Evolutionary conservation across 2,329 filamentous ascomycete genomes (phyloP), one percentile per base, ranked within the genome.

Genomic region (Neophaeococcomyces mojaviensis): DNA sequence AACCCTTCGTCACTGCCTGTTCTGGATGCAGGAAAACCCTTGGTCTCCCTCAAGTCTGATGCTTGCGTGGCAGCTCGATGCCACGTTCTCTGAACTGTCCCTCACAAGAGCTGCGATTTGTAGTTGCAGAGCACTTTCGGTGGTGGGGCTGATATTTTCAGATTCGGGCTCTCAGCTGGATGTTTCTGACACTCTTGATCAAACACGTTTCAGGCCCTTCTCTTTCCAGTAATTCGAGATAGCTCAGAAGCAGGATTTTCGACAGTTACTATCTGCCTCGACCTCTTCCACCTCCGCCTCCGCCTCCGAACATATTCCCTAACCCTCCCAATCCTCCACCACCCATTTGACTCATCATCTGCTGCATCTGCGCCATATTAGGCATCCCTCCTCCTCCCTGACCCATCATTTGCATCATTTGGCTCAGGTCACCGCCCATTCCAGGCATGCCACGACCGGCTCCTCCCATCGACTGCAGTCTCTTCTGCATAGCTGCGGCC

Each of bases 351-450:
- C 83, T 80, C 74, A 78, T 78, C 79, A 92, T 84, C 52, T 84
- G 82, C 68, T 83, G 78, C 49, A 84, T 76, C 22, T 82, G 81
- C 5, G 68, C 69, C 18, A 73, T 56, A 38, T 71, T 69, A 1
- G 83, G 82, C 73, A 89, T 81, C 0, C 79, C 83, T 3, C 84
- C 84, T 19, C 39, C 39, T 6, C 39, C 39, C 39, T 33, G 32
- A 41, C 94, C 75, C 81, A 94, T 88, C 75, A 89, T 89, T 81
- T 95, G 94, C 56, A 96, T 77, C 85, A 94, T 94, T 74, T 92
- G 90, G 79, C 94, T 90, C 68, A 97, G 76, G 47, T 82, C 82
- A 26, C 80, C 80, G 77, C 96, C 84, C 58, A 94, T 88, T 0
- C 64, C 62, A 56, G 69, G 71, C 31, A 76, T 77, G 3, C 73